Evolutionary conservation across 331 rosid species (phyloP).

Genomic region (Cucumis variabilis): DNA sequence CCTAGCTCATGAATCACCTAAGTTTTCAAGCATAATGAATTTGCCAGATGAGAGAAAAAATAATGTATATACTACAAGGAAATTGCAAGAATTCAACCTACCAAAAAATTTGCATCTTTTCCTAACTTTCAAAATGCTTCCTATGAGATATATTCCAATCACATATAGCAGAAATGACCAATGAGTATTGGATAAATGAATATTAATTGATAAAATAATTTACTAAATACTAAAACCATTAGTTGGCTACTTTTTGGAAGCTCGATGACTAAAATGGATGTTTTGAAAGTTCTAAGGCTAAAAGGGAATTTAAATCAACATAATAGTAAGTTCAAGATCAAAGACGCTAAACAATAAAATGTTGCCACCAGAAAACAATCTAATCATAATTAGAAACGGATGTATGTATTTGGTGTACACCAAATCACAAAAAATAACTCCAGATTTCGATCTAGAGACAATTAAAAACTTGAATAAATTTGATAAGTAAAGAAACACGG

Average conservation of each 20-base stretch:
- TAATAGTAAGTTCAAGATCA: not conserved
- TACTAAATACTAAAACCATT: too few relatives aligned
- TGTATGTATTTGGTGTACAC: too few relatives aligned
- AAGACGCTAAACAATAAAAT: not conserved
- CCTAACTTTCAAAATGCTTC: not conserved
- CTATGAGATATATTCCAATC: not conserved
- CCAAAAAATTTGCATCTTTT: not conserved
- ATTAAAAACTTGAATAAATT: not conserved
- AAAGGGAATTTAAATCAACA: too few relatives aligned
- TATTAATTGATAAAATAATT: too few relatives aligned
- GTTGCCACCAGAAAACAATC: not conserved
- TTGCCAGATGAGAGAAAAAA: not conserved
- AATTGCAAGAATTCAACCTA: not conserved
- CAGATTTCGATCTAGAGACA: not conserved
- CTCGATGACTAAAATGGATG: not conserved
- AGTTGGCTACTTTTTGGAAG: not conserved
- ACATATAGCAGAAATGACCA: not conserved
- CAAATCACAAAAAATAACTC: too few relatives aligned
- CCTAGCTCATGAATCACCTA: slow-evolving; percentile 60
- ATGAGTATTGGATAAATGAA: not conserved
- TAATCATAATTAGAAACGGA: too few relatives aligned
- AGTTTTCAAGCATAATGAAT: not conserved
- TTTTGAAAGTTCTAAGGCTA: not conserved
- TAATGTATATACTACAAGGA: not conserved
- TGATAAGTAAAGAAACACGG: not conserved